Base-by-base conservation (phyloP, 176 grass and related monocot species). In the Triticum turgidum region DNA sequence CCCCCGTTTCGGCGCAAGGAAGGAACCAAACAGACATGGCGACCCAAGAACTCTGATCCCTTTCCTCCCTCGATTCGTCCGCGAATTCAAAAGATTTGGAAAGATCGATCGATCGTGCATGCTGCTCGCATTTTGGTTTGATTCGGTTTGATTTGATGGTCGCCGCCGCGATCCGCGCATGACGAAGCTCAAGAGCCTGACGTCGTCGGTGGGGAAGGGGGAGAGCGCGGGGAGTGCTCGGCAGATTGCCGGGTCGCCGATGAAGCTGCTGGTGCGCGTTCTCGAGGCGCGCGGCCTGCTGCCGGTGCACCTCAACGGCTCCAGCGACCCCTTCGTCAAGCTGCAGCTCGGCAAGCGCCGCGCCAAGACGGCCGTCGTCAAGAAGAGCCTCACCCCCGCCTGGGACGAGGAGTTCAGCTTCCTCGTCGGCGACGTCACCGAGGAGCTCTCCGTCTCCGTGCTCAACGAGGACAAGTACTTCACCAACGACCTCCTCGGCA, bases 391-490 rank as follows among this genome's bases (percentile, higher is more conserved):
- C 9, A 61, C 65, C 79, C 97, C 97, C 5, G 62, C 69, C 6
- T 99, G 97, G 97, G 92, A 91, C 66, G 97, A 96, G 82, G 92
- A 96, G 87, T 96, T 94, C 72, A 93, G 89, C 87, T 96, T 99
- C 82, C 92, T 91, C 14, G 94, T 99, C 32, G 94, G 85, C 25
- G 87, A 96, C 79, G 87, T 91, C 42, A 85, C 78, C 54, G 89
- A 94, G 72, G 97, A 96, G 80, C 94, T 99, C 72, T 86, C 45
- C 64, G 65, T 96, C 3, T 70, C 68, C 49, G 92, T 99, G 65
- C 85, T 99, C 79, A 95, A 96, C 73, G 97, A 99, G 88, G 97
- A 99, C 84, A 99, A 90, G 76, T 94, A 95, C 77, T 99, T 99
- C 74, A 84, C 71, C 54, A 93, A 93, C 77, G 97, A 99, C 85